Percentiles rank a stretch among this genome's conserved stretches.
phyloP scores from a whole-genome alignment of 306 rosid genomes.

The Ammopiptanthus mongolicus region DNA sequence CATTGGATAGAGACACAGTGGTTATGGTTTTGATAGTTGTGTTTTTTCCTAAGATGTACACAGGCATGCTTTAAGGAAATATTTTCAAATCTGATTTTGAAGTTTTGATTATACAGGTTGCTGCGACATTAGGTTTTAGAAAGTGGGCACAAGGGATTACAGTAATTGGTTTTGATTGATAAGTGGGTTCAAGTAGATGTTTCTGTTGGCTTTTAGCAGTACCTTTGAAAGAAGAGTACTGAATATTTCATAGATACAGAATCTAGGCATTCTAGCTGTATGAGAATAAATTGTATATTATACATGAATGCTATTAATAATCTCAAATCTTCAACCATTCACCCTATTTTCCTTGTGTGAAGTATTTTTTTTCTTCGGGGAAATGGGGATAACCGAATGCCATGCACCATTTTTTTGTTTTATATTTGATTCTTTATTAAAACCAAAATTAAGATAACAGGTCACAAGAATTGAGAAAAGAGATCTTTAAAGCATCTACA shows the following conservation, averaged over 20 bases:
- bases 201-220: neutral
- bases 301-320: conserved; percentile 13
- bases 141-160: neutral
- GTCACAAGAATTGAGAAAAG: neutral
- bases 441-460: neutral
- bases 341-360: neutral
- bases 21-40: neutral
- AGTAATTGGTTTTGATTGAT: conserved; percentile 19
- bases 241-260: conserved; percentile 6
- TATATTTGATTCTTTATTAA: neutral
- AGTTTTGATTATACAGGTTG: neutral
- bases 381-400: neutral
- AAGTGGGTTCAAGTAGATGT: neutral
- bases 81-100: neutral
- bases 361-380: neutral
- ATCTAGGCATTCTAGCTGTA: conserved; percentile 14
- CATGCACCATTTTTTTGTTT: neutral
- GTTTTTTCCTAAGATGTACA: neutral
- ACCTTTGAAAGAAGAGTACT: neutral
- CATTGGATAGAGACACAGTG: conserved; percentile 16
- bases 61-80: neutral
- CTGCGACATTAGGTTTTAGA: conserved; percentile 14
- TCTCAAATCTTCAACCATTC: neutral
- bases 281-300: conserved; percentile 8
- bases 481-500: neutral